Evolutionary conservation across 768 basidiomycete genomes (phyloP).

Genomic region (Mycena polygramma): DNA sequence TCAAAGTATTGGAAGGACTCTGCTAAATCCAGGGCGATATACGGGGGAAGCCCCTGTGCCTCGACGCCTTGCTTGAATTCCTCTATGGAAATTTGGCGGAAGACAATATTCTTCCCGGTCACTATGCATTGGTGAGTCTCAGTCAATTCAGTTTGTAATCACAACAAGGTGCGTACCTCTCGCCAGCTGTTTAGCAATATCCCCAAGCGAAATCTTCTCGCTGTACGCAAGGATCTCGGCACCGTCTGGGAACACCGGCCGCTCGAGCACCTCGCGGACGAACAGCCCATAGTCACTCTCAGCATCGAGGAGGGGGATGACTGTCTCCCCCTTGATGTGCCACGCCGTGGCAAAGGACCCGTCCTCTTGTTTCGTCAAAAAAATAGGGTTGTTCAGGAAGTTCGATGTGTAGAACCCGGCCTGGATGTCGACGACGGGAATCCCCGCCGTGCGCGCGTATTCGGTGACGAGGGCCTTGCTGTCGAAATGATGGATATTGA

Average conservation of each 20-base stretch:
- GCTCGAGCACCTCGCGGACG: constrained; percentile 26
- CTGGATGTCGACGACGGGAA: constrained; percentile 23
- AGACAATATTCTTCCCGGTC: constrained; percentile 22
- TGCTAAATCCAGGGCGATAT: not conserved
- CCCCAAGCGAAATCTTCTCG: constrained; percentile 12
- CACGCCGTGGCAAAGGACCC: not conserved
- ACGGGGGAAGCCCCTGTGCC: constrained; percentile 1
- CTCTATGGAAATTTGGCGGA: not conserved
- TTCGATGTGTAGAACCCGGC: constrained; percentile 19
- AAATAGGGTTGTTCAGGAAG: not conserved
- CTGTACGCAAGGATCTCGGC: constrained; percentile 1
- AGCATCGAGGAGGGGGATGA: constrained; percentile 21
- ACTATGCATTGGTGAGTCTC: not conserved
- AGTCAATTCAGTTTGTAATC: too few relatives aligned
- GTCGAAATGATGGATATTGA: constrained; percentile 21
- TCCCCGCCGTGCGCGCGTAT: constrained; percentile 15
- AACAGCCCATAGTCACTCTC: constrained; percentile 21
- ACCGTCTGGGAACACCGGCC: constrained; percentile 25
- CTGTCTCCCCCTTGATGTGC: constrained; percentile 6
- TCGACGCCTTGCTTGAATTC: not conserved
- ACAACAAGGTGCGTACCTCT: constrained; percentile 20
- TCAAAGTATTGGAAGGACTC: not conserved
- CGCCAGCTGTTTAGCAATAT: not conserved
- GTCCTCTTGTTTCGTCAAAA: not conserved
- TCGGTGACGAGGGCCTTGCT: constrained; percentile 20